Evolutionary conservation across 305 asterid species (phyloP), one percentile per base, ranked within the genome.

Genomic region (Petunia hybrid): DNA sequence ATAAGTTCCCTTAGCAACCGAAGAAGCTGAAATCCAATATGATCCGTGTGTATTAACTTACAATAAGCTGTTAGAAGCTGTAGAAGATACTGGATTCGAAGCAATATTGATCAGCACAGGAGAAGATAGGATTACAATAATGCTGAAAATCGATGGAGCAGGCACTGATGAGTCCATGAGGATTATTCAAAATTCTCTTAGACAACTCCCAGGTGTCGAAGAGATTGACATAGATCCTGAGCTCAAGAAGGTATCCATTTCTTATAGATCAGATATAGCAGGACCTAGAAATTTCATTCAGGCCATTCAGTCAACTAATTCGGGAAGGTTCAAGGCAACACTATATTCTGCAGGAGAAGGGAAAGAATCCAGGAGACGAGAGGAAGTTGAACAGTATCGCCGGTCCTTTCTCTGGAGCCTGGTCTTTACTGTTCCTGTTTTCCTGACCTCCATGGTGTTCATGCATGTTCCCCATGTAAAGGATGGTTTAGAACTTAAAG

Each of bases 241-340:
- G 79, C 86, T 86, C 59, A 84, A 82, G 10, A 91, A 87, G 86
- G 0, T 91, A 0, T 88, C 97, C 3, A 6, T 94, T 64, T 86
- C 92, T 65, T 94, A 92, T 90, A 87, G 85, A 77, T 89, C 97
- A 53, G 97, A 91, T 82, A 82, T 90, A 45, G 90, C 91, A 7
- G 98, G 98, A n/a, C 98, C 98, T 2, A 83, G 98, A 83, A 85
- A 88, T 66, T 90, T 94, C 75, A 91, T 94, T 36, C 85, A 86
- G 41, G 77, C 88, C 8, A 87, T 94, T 13, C 91, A 90, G 83
- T 88, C 92, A 10, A 87, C 91, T 77, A 91, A 89, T 43, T 83
- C 91, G 5, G 93, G 98, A 6, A 65, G 86, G 14, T 89, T 80
- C 87, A 90, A 87, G 89, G 98, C 97, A 12, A 89, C n/a, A 68